Base-by-base conservation (phyloP, 352 stramenopile genomes). In the Phytophthora meadii region DNA sequence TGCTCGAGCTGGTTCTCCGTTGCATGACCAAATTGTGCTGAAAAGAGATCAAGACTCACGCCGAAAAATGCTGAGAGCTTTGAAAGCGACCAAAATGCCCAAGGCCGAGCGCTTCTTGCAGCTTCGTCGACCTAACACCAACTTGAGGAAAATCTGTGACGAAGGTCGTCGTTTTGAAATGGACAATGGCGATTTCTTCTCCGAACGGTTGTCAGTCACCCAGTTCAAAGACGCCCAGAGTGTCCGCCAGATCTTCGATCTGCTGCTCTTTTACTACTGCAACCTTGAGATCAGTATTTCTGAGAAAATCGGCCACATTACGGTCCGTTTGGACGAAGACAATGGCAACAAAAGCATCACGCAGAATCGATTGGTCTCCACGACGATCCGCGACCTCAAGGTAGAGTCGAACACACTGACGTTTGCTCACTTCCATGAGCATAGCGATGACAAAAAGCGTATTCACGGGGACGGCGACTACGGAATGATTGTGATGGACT, bases 211-310 rank as follows among this genome's bases (percentile, higher is more conserved):
- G 47, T 73, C 70, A 19, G 48, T 87, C 1, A 54, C 82, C 8
- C 79, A 82, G 54, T 79, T 87, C 22, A 73, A 79, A 28, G 68
- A 66, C 37, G 59, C 63, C 11, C 41, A 65, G 5, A 76, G 62
- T 6, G 76, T 86, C 10, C 71, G 68, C 32, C 74, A 85, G 32
- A 74, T 88, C 37, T 83, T 78, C 42, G 81, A 89, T n/a, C 51
- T 79, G 5, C 61, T 84, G 28, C 50, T 72, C 12, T 88, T 84
- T 32, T 87, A 83, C 52, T 82, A 75, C 30, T 67, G 63, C 62
- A 89, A 87, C 53, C 56, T 89, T 4, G 81, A 89, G 62, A 86
- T 88, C 68, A 82, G 65, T 47, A 82, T 88, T 51, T 83, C 81
- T 10, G 81, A 89, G 54, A 78, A 73, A 39, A 57, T 85, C 0